Base-by-base conservation (phyloP, 1,139 yeast species). In the Entelexis sorbosivorans region DNA sequence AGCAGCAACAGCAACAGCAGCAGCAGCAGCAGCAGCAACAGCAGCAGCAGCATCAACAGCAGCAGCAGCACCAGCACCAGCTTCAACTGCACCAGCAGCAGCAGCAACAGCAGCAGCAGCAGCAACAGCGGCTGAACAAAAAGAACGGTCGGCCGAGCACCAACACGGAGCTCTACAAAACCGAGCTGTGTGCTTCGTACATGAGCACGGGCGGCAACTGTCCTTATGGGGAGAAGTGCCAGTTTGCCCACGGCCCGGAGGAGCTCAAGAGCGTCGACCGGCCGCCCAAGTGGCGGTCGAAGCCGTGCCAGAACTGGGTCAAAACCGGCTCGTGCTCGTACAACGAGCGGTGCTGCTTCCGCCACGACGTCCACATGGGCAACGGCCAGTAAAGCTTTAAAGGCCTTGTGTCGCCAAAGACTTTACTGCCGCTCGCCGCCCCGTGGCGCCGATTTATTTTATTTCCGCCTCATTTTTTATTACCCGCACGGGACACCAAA, bases 291-390 rank as follows among this genome's bases (percentile, higher is more conserved):
- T 88, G 93, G 84, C 78, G 95, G 64, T 84, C 95, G 28, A 88
- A 87, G 69, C 86, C 93, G 22, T 88, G 96, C 69, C 82, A 80
- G 58, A 88, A 88, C 67, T 88, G 96, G 95, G 64, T 79, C 38
- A 82, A 82, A 64, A 76, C 74, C 52, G 96, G 96, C 22, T 72
- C 78, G 50, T 88, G 96, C 66, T 79, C 94, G 49, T 88, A 88
- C 67, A 95, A 95, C 33, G 85, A 78, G 66, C 77, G 96, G 64
- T 88, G 96, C 67, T 86, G 95, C 64, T 88, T 88, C 71, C 84
- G 83, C 64, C 96, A 88, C 67, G 71, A 62, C 52, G 51, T 57
- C 34, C 58, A 58, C 19, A 45, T 53, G 28, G 56, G 56, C 29
- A 51, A 51, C 43, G 44, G 34, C 38, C 54, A 44, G 49, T 46